These are phyloP conservation scores for Hypoxylon sp. DNA, from an alignment of 2,329 filamentous ascomycete genomes.

Conservation along the genomic window DNA sequence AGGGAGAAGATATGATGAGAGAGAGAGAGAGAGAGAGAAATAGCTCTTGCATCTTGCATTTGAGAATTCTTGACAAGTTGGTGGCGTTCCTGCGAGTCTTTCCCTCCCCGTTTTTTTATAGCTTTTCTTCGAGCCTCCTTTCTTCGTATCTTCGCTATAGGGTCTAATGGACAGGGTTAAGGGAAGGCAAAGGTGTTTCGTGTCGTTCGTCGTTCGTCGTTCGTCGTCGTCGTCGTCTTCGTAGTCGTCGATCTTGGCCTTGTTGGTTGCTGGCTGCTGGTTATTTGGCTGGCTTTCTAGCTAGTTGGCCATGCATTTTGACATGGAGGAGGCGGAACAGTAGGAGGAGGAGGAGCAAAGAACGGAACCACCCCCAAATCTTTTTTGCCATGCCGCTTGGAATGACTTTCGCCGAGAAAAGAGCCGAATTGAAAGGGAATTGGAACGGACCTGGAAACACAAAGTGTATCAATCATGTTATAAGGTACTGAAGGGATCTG, in stretches of 20 bases:
- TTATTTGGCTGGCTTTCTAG: not conserved
- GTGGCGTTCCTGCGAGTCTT: slow-evolving; percentile 35
- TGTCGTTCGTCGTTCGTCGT: slow-evolving; percentile 5
- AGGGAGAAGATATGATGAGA: no score
- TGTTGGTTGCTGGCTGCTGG: not conserved
- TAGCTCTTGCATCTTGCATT: slow-evolving; percentile 39
- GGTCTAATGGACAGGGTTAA: slow-evolving; percentile 40
- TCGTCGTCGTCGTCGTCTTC: slow-evolving; percentile 9
- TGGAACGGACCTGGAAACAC: slow-evolving; percentile 26
- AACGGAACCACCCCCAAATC: no score
- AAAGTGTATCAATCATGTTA: slow-evolving; percentile 42
- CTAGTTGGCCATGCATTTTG: not conserved
- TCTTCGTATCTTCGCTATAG: slow-evolving; percentile 28
- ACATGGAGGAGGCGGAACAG: not conserved
- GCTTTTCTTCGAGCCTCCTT: not conserved
- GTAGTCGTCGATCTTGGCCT: slow-evolving; percentile 1
- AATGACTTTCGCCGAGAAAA: not conserved
- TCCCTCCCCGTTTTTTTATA: not conserved
- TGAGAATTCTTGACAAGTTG: slow-evolving; percentile 35
- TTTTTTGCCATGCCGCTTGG: not conserved
- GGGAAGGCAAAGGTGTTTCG: slow-evolving; percentile 28
- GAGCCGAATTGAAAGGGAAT: slow-evolving; percentile 1
- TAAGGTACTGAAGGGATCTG: slow-evolving; percentile 38
- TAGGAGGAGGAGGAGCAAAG: no score
- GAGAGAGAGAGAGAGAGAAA: slow-evolving; percentile 12